Evolutionary conservation across 73 alveolate genomes (phyloP).

Genomic region (Stentor coeruleus): DNA sequence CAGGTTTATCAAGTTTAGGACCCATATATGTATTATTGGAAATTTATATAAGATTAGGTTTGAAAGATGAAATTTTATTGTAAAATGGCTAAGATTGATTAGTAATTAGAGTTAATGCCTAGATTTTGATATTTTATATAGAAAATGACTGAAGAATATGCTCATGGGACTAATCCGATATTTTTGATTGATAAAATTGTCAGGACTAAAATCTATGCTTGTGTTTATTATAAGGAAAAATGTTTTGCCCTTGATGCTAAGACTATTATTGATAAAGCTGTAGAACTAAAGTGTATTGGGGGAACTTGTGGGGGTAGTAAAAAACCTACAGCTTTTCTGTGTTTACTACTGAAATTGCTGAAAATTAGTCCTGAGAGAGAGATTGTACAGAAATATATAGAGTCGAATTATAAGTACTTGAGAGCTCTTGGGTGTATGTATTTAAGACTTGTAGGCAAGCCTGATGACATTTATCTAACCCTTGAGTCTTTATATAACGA

Average conservation of each 20-base stretch:
- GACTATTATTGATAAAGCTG: slow-evolving; percentile 77
- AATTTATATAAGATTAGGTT: too few relatives aligned
- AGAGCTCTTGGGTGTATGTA: slow-evolving; percentile 81
- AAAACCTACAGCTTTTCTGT: slow-evolving; percentile 80
- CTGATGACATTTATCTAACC: slow-evolving; percentile 67
- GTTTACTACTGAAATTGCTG: slow-evolving; percentile 76
- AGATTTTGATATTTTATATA: too few relatives aligned
- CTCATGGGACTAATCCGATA: slow-evolving; percentile 54
- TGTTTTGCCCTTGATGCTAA: slow-evolving; percentile 88
- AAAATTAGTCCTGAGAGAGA: slow-evolving; percentile 80
- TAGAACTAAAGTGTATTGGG: slow-evolving; percentile 80
- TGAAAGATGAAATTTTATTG: too few relatives aligned
- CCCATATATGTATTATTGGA: not conserved
- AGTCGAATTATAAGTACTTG: slow-evolving; percentile 76
- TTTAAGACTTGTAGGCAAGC: slow-evolving; percentile 72
- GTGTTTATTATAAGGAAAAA: slow-evolving; percentile 80
- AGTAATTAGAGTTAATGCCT: too few relatives aligned
- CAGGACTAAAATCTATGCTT: slow-evolving; percentile 69
- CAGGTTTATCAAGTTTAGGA: not conserved
- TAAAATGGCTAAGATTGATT: too few relatives aligned
- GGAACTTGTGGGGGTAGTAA: slow-evolving; percentile 85
- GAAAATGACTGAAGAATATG: slow-evolving; percentile 40
- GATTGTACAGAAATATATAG: slow-evolving; percentile 69
- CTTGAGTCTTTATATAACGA: slow-evolving; percentile 84
- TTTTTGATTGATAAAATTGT: slow-evolving; percentile 73